Evolutionary conservation across 805 yeast species (phyloP).

Genomic region (Candida tallmaniae): DNA sequence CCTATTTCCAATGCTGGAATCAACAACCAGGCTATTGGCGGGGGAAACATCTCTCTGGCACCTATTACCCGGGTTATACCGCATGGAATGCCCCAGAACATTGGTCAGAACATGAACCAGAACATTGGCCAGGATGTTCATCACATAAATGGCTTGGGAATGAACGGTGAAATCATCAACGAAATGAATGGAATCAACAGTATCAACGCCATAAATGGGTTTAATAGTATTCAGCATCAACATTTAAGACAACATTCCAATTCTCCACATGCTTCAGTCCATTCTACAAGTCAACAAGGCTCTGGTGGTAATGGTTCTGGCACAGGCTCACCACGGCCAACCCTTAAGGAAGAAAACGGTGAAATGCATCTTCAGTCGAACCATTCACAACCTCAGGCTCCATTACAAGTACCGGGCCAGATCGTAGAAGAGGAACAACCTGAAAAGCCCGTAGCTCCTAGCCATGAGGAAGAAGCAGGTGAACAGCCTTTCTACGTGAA

Average conservation of each 20-base stretch:
- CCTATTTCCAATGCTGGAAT: background rate
- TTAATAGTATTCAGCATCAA: constrained; percentile 2
- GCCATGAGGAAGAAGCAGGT: constrained; percentile 12
- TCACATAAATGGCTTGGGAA: constrained; percentile 2
- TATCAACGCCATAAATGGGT: background rate
- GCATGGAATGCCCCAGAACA: too few relatives aligned
- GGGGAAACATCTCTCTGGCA: too few relatives aligned
- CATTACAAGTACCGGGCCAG: constrained; percentile 16
- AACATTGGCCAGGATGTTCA: background rate
- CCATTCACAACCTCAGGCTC: background rate
- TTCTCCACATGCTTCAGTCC: constrained; percentile 2
- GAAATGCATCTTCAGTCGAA: background rate
- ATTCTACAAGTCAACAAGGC: too few relatives aligned
- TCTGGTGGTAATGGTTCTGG: too few relatives aligned
- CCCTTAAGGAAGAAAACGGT: too few relatives aligned
- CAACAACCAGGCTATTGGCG: too few relatives aligned
- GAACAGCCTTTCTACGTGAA: constrained; percentile 97
- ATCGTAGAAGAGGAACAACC: constrained; percentile 20
- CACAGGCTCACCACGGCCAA: too few relatives aligned
- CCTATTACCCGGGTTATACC: too few relatives aligned
- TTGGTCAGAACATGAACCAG: too few relatives aligned
- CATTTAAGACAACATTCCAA: background rate
- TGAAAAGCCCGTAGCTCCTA: constrained; percentile 6
- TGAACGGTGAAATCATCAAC: constrained; percentile 5
- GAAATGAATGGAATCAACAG: constrained; percentile 4